Base-by-base conservation (phyloP, 1,284 basidiomycete genomes). In the Heterobasidion occidentale region DNA sequence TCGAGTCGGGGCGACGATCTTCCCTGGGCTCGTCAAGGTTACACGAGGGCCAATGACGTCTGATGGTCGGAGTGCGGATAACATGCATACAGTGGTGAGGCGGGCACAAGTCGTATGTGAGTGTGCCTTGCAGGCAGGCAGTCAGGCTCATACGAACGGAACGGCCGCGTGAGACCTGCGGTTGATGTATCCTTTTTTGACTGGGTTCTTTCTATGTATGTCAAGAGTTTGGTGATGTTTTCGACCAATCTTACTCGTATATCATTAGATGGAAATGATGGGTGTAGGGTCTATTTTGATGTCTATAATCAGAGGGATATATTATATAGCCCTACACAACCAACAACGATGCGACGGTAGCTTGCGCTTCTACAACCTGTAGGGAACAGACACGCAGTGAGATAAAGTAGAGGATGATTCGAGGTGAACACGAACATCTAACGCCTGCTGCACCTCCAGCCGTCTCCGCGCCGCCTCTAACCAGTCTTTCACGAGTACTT, bases 381-480 rank as follows among this genome's bases (percentile, higher is more conserved):
- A 53, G 8, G 20, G 11, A 17, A 9, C 38, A 42, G n/a, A 42
- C 38, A 11, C 38, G 38, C n/a, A 3, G 2, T 33, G 20, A 33
- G 15, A 46, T 15, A 54, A 51, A 34, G 56, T 6, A 17, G n/a
- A 51, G 42, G 27, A 56, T 52, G 48, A 63, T 46, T 20, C n/a
- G 15, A n/a, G n/a, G 35, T 20, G 46, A 36, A 35, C 33, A 66
- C 79, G 63, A 61, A 91, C 90, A 76, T 96, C 89, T 63, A 99
- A 73, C 46, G 94, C 93, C 73, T 98, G 96, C 69, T 94, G 80
- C 48, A 97, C 93, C 73, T 98, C 94, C 63, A 99, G 73, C 67
- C 94, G 81, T 68, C 83, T 81, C 63, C 97, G 78, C 17, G 94
- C 94, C 63, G 94, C 94, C 61, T 87, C 84, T 57, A 99, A 75